These are phyloP conservation scores for Hericium erinaceus DNA, from an alignment of 768 basidiomycete species.

Conservation along the genomic window DNA sequence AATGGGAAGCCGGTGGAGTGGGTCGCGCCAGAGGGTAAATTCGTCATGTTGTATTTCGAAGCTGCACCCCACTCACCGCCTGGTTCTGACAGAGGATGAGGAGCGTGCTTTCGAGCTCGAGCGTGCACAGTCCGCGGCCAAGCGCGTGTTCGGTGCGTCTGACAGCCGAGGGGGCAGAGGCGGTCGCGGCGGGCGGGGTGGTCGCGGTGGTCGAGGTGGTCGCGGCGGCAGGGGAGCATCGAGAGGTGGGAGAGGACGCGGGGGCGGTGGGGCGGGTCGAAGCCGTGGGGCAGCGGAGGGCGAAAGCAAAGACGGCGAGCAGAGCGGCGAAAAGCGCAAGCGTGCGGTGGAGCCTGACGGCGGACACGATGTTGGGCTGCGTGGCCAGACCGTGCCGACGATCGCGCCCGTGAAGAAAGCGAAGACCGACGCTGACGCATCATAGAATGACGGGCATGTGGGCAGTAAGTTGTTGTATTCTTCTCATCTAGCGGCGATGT, in stretches of 20 bases:
- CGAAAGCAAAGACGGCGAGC: slow-evolving; percentile 24
- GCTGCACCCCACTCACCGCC: background rate
- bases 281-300: slow-evolving; percentile 9
- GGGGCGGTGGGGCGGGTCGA: slow-evolving; percentile 17
- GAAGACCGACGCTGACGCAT: background rate
- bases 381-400: slow-evolving; percentile 51
- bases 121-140: slow-evolving; percentile 62
- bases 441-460: slow-evolving; percentile 27
- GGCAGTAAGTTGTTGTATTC: slow-evolving; percentile 4
- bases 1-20: slow-evolving; percentile 58
- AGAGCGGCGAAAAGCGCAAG: slow-evolving; percentile 66
- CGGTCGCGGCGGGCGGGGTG: slow-evolving; percentile 28
- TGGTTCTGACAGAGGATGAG: slow-evolving; percentile 43
- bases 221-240: slow-evolving; percentile 22
- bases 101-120: slow-evolving; percentile 69
- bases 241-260: slow-evolving; percentile 24
- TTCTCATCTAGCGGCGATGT: background rate
- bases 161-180: background rate
- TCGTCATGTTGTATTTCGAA: background rate
- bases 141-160: slow-evolving; percentile 26
- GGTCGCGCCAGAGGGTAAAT: slow-evolving; percentile 52
- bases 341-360: slow-evolving; percentile 72
- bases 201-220: slow-evolving; percentile 34
- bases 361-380: slow-evolving; percentile 55
- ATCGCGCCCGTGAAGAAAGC: slow-evolving; percentile 31